Evolutionary conservation across 768 basidiomycete genomes (phyloP), one percentile per base, ranked within the genome.

Genomic region (Serendipita sp.): DNA sequence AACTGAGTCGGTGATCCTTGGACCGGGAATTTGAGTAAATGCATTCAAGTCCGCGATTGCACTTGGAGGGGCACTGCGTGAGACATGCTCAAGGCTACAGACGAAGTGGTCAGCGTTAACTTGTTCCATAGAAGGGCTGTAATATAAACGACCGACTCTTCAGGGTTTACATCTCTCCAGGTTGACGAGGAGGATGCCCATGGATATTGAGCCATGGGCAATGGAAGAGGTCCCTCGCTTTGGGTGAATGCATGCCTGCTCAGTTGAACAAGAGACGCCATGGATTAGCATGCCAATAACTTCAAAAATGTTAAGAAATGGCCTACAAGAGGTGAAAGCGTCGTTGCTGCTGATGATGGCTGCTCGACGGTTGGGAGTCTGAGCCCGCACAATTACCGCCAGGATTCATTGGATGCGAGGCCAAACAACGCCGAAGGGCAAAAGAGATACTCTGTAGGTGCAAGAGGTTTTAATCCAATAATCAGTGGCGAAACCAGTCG

Each of bases 31-130:
- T 36, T 60, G 55, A 10, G 27, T 36, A 60, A 60, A 60, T n/a
- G 29, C 33, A 60, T 8, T n/a, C 27, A 60, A 37, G 29, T 60
- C 55, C 16, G 36, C 34, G 36, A 60, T n/a, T 37, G 55, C 55
- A 60, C 55, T 60, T n/a, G 55, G 55, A 37, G 55, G 55, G 16
- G 55, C 55, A 29, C 55, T 60, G 33, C 36, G 55, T 27, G 55
- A 60, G 36, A 60, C 55, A 36, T 60, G 55, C 33, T 60, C 55
- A 29, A 60, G 55, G 27, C 55, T 60, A 37, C 27, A 60, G 36
- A 18, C 27, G 55, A 36, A 29, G 8, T 34, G 3, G 36, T 60
- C 36, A 60, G 55, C 34, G 48, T 6, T 31, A n/a, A 52, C 5
- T 5, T 40, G 6, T 13, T 40, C 40, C 13, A 40, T 18, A 52